These are phyloP conservation scores for Yarrowia hollandica DNA, from an alignment of 805 yeast genomes.

Conservation along the genomic window DNA sequence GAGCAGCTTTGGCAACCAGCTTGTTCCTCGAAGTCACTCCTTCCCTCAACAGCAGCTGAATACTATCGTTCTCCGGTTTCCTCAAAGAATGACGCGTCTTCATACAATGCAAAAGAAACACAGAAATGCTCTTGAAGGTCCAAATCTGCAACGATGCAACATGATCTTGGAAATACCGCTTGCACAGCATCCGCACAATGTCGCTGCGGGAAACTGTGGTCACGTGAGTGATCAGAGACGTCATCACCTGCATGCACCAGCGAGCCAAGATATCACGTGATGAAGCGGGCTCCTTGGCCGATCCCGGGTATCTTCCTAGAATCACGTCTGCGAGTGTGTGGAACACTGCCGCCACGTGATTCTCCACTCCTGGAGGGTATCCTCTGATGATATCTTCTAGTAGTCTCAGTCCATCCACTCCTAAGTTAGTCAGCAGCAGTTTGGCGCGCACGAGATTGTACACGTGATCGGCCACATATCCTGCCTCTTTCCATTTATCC, in stretches of 20 bases:
- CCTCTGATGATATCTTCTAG: constrained; percentile 19
- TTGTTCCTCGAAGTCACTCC: neutral
- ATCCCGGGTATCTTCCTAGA: neutral
- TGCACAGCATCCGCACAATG: neutral
- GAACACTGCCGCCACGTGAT: neutral
- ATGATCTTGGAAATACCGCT: constrained; percentile 7
- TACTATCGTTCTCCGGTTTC: neutral
- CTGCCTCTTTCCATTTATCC: constrained; percentile 13
- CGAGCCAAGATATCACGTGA: neutral
- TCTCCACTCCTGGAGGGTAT: constrained; percentile 16
- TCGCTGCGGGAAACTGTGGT: neutral
- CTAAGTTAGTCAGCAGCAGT: constrained; percentile 11
- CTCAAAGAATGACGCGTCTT: neutral
- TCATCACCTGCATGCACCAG: constrained; percentile 8
- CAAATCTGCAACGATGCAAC: neutral
- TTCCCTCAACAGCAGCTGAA: neutral
- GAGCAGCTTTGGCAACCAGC: neutral
- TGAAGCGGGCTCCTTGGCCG: neutral
- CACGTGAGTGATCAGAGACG: constrained; percentile 7
- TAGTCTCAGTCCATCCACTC: constrained; percentile 9
- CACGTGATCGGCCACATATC: constrained; percentile 17
- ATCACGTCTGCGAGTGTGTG: constrained; percentile 6
- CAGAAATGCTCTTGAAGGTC: constrained; percentile 10
- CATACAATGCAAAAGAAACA: constrained; percentile 9
- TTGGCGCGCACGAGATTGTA: constrained; percentile 15